Conservation (phyloP, 2,329 filamentous ascomycete species). For the Talaromyces sp. region DNA sequence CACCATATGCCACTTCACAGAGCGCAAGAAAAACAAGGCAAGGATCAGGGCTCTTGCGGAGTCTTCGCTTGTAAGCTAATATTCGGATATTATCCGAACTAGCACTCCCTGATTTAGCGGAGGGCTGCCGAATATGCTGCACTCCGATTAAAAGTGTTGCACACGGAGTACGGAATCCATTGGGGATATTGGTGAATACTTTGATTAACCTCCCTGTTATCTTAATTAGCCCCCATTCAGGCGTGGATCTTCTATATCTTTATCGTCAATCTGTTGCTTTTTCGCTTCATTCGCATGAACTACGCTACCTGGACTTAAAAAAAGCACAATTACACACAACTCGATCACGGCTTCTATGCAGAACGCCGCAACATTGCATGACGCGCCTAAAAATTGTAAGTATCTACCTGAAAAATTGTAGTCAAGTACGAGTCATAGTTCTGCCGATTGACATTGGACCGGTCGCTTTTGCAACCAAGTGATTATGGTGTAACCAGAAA, state of each 20-base stretch:
- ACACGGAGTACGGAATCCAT: background rate
- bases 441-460: background rate
- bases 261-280: background rate
- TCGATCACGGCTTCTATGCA: background rate
- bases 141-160: conserved; percentile 4
- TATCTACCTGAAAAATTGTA: background rate
- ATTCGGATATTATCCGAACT: conserved; percentile 6
- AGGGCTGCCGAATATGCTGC: background rate
- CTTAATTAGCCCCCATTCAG: background rate
- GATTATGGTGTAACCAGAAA: background rate
- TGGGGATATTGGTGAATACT: background rate
- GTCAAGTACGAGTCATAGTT: background rate
- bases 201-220: background rate
- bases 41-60: background rate
- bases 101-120: background rate
- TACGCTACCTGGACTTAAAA: background rate
- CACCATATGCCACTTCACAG: background rate
- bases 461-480: background rate
- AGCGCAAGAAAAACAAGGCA: background rate
- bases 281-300: background rate
- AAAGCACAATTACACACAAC: background rate
- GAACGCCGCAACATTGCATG: background rate
- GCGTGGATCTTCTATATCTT: background rate
- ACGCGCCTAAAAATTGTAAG: background rate
- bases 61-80: background rate